Percentiles rank a stretch among this genome's conserved stretches.
These are phyloP conservation scores for Cunninghamia lanceolata DNA, from an alignment of 75 land plant genomes.

Conservation along the genomic window DNA sequence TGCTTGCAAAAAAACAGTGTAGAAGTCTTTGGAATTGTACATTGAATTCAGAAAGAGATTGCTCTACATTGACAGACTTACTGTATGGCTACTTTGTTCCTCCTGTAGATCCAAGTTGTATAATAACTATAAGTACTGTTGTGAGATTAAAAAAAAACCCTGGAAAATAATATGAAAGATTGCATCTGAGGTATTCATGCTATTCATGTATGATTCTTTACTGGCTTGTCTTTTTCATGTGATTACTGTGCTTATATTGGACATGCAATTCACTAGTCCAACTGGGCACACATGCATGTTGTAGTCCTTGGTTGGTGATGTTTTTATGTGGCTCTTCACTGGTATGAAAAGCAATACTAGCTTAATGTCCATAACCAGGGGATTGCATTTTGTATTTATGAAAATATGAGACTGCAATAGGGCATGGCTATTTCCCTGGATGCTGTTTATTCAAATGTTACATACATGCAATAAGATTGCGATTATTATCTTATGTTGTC, in stretches of 20 bases:
- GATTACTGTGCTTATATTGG: neutral
- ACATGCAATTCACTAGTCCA: neutral
- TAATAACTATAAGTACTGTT: neutral
- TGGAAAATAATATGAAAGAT: neutral
- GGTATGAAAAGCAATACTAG: neutral
- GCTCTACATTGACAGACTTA: neutral
- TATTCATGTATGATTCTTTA: neutral
- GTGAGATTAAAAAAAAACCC: constrained; percentile 1
- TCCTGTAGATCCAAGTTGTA: neutral
- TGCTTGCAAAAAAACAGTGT: constrained; percentile 5
- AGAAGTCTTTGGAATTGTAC: neutral
- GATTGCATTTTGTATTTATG: neutral
- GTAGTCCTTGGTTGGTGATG: neutral
- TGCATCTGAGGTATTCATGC: neutral
- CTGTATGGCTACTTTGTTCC: neutral
- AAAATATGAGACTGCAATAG: neutral
- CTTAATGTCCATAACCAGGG: neutral
- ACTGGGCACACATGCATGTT: neutral
- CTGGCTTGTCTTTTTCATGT: neutral
- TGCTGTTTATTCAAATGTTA: neutral
- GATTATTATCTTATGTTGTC: neutral
- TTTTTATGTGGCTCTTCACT: neutral
- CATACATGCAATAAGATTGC: neutral
- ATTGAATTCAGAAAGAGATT: neutral
- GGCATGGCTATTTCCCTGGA: neutral